These are phyloP conservation scores for Hawksworthiomyces lignivorus DNA, from an alignment of 2,329 filamentous ascomycete genomes.

Conservation along the genomic window DNA sequence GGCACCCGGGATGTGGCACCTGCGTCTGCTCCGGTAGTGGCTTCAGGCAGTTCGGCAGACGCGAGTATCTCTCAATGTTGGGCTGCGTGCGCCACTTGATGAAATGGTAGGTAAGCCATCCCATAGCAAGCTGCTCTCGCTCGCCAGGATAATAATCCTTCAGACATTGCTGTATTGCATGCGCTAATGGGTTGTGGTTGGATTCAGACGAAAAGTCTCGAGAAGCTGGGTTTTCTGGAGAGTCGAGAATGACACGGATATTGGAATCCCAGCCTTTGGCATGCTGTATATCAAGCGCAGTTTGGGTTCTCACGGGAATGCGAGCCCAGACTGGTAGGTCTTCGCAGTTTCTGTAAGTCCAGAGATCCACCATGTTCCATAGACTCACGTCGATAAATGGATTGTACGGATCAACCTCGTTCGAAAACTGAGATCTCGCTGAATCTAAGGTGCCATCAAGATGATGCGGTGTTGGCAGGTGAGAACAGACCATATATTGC, in stretches of 20 bases:
- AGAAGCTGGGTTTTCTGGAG: conserved; percentile 1
- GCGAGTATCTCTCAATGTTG: neutral
- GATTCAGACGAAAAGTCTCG: conserved; percentile 3
- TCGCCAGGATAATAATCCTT: conserved; percentile 1
- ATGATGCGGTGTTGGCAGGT: too few species aligned
- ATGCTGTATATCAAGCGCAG: neutral
- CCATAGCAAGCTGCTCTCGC: conserved; percentile 1
- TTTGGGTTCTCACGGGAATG: neutral
- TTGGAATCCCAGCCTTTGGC: conserved; percentile 4
- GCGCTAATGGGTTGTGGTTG: conserved; percentile 1
- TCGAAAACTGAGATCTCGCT: neutral
- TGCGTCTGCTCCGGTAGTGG: conserved; percentile 1
- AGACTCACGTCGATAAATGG: neutral
- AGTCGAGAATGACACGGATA: conserved; percentile 3
- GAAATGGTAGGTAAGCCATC: conserved; percentile 2
- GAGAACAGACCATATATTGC: too few species aligned
- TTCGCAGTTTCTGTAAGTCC: neutral
- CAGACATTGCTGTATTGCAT: neutral
- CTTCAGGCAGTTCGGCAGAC: conserved; percentile 1
- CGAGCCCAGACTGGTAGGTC: conserved; percentile 2
- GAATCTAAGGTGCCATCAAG: too few species aligned
- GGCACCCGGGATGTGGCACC: conserved; percentile 1
- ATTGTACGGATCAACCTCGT: neutral
- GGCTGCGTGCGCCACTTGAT: conserved; percentile 9
- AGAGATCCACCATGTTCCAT: conserved; percentile 1